phyloP scores from a whole-genome alignment of 805 yeast genomes.

The Cyberlindnera euphorbiae region DNA sequence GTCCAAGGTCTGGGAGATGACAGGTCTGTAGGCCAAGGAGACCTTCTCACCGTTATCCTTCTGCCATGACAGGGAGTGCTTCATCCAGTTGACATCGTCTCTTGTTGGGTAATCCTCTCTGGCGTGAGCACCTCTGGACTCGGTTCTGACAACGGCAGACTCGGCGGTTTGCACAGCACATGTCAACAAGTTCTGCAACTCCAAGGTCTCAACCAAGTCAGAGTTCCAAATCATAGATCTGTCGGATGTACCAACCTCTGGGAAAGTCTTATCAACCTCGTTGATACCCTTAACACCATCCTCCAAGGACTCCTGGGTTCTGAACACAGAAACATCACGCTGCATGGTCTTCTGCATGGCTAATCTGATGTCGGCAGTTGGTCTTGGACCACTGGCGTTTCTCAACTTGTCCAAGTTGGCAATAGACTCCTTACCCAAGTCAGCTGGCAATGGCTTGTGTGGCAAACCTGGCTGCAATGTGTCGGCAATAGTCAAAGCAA shows the following conservation, averaged over 20 bases:
- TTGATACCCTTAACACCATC: conserved; percentile 81
- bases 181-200: conserved; percentile 91
- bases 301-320: conserved; percentile 87
- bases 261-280: conserved; percentile 68
- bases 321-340: conserved; percentile 93
- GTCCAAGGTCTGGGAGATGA: conserved; percentile 79
- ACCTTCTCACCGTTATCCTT: conserved; percentile 62
- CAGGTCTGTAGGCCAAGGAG: conserved; percentile 78
- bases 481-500: conserved; percentile 85
- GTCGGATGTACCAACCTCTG: conserved; percentile 81
- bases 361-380: conserved; percentile 86
- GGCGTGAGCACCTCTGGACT: conserved; percentile 99
- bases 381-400: conserved; percentile 73
- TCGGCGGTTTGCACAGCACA: conserved; percentile 95
- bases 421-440: conserved; percentile 83
- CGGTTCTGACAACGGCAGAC: conserved; percentile 92
- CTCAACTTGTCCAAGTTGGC: conserved; percentile 87
- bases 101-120: conserved; percentile 96
- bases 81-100: conserved; percentile 97
- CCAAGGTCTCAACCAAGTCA: conserved; percentile 92
- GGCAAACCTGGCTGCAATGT: conserved; percentile 85
- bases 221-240: conserved; percentile 99
- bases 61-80: conserved; percentile 95
- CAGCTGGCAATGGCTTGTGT: conserved; percentile 75
- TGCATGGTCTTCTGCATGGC: conserved; percentile 97